Evolutionary conservation across 192 early-diverging fungal genomes (phyloP), one percentile per base, ranked within the genome.

Genomic region (Coemansia sp.): DNA sequence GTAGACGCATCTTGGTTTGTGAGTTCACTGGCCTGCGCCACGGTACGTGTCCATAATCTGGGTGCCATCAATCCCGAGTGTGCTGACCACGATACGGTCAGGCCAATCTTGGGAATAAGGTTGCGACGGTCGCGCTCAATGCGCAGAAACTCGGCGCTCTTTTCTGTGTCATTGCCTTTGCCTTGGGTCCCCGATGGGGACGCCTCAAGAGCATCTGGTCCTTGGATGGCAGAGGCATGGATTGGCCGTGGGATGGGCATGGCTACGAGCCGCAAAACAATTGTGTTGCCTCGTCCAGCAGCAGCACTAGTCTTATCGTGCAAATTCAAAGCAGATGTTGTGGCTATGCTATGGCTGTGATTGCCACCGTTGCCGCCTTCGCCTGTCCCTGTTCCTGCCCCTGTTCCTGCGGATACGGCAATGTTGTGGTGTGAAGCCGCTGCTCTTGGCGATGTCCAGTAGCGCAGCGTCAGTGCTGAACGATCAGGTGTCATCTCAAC

Each of bases 171-270:
- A 27, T 43, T 23, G 17, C 46, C 54, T 19, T 17, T 36, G 15
- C n/a, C n/a, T n/a, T n/a, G n/a, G n/a, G n/a, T n/a, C n/a, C n/a
- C n/a, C n/a, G n/a, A n/a, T n/a, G 47, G 41, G 28, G 42, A 44
- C 4, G 39, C 47, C 48, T 50, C 53, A 4, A 55, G 48, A 5
- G 60, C 52, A 29, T 50, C 56, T n/a, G 48, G 50, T 10, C 50
- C 50, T 19, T 53, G 38, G 9, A 42, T 22, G 14, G 63, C 70
- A 10, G 70, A 45, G 14, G 70, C 70, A 24, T 73, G 70, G 46
- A 73, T 73, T 3, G 70, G 63, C 4, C 70, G 57, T 20, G 70
- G 70, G 14, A 73, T 61, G 0, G 70, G 62, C 40, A 62, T 50
- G 11, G 54, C n/a, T 11, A 44, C 41, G 2, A 66, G 29, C 10